Percentiles rank a stretch among this genome's conserved stretches.
Conservation (phyloP, 371 early-diverging fungal genomes). For the Mucor circinelloides region DNA sequence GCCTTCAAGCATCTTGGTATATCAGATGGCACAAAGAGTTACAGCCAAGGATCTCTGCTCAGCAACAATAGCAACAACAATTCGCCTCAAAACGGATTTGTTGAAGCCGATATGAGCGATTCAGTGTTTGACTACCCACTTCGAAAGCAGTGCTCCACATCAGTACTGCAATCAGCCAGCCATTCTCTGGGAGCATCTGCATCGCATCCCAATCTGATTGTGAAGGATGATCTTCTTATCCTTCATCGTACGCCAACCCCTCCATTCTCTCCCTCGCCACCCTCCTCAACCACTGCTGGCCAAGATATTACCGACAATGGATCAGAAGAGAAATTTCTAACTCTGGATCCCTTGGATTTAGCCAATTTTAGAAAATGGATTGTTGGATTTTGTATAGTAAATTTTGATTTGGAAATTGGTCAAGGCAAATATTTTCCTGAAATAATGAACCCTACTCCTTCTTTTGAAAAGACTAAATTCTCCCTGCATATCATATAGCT, state of each 20-base stretch:
- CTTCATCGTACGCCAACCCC: conserved; percentile 11
- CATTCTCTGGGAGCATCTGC: conserved; percentile 22
- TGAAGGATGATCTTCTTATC: conserved; percentile 10
- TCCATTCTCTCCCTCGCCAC: conserved; percentile 5
- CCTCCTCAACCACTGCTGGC: conserved; percentile 4
- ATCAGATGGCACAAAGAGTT: background rate
- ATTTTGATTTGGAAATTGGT: conserved; percentile 94
- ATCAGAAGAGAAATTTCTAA: conserved; percentile 19
- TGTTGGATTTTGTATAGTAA: conserved; percentile 86
- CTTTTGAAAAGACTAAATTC: background rate
- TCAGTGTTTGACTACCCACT: conserved; percentile 28
- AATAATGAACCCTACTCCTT: background rate
- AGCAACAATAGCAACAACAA: background rate
- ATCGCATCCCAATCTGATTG: conserved; percentile 33
- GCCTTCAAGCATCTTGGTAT: background rate
- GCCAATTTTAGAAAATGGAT: conserved; percentile 79
- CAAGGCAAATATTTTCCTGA: conserved; percentile 57
- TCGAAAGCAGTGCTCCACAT: conserved; percentile 34
- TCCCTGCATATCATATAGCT: conserved; percentile 44
- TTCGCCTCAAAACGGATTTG: background rate
- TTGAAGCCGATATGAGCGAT: conserved; percentile 47
- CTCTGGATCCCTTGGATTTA: conserved; percentile 46
- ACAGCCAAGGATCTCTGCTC: background rate
- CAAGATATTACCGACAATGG: conserved; percentile 46
- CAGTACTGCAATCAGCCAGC: conserved; percentile 4